Base-by-base conservation (phyloP, 2,329 filamentous ascomycete species). In the Cadophora gregata region DNA sequence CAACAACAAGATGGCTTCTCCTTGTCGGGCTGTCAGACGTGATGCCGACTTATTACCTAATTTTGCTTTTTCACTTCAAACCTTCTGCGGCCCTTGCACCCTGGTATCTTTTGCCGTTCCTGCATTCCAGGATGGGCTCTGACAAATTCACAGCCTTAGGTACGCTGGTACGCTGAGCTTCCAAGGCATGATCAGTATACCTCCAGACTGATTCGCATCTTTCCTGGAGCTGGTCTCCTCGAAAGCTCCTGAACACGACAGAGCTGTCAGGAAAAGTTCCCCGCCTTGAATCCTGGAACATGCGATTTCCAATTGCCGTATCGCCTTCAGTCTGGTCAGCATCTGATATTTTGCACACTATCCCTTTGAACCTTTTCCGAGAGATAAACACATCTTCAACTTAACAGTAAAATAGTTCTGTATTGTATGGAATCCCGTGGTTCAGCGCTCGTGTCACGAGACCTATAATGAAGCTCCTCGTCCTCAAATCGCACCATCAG, bases 31-130 rank as follows among this genome's bases (percentile, higher is more conserved):
- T 16, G 48, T 27, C n/a, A 50, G n/a, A 16, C 7, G 19, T 3
- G 25, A 53, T 31, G 25, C 50, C 50, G 50, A 53, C 25, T n/a
- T 31, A 31, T 31, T 27, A 53, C 50, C 50, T 24, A 31, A 53
- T 31, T 53, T 31, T 53, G 16, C n/a, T 31, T 25, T 31, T 27
- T 31, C 50, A 25, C 25, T 31, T 16, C 50, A 31, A 31, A 29
- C 50, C 27, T 53, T 16, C 24, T 4, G 25, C 25, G 9, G 31
- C 10, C 50, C 50, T 31, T 29, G 27, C 19, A 31, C 50, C 50
- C 50, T 53, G 50, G 19, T 29, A 25, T 10, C 19, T 31, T 16
- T 31, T 47, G 38, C 8, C 50, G 25, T 53, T 31, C 50, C 50
- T 53, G 50, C 50, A 47, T 47, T 21, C 42, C 42, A n/a, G 42